phyloP scores from a whole-genome alignment of 805 yeast species.

The Hemisphaericaspora nanyangensis region DNA sequence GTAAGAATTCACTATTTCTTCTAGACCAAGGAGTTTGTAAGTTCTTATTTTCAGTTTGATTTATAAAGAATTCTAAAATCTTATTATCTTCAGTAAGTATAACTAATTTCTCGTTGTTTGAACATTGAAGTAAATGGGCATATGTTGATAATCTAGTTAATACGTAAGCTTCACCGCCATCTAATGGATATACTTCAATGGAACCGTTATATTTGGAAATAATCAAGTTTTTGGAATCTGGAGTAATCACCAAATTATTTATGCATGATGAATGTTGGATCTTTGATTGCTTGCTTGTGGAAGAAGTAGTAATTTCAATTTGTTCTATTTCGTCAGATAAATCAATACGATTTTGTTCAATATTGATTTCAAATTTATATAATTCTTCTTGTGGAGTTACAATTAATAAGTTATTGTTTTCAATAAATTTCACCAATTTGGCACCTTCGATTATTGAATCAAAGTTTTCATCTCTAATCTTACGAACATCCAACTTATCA shows the following conservation, averaged over 20 bases:
- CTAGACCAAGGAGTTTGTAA: slow-evolving; percentile 76
- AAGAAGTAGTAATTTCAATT: no score
- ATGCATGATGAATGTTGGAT: slow-evolving; percentile 43
- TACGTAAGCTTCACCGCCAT: slow-evolving; percentile 24
- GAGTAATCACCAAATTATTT: slow-evolving; percentile 48
- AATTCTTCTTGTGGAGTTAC: slow-evolving; percentile 63
- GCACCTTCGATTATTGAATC: slow-evolving; percentile 51
- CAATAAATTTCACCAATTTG: slow-evolving; percentile 46
- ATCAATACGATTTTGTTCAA: slow-evolving; percentile 28
- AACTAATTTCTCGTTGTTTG: slow-evolving; percentile 48
- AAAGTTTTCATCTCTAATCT: slow-evolving; percentile 44
- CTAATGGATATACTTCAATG: slow-evolving; percentile 47
- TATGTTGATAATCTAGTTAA: slow-evolving; percentile 57
- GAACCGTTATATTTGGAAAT: slow-evolving; percentile 64
- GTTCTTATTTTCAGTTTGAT: slow-evolving; percentile 14
- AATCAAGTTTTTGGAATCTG: slow-evolving; percentile 44
- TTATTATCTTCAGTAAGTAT: slow-evolving; percentile 73
- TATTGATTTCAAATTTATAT: slow-evolving; percentile 34
- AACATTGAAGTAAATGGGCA: slow-evolving; percentile 61
- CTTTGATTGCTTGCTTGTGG: slow-evolving; percentile 32
- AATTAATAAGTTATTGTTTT: slow-evolving; percentile 44
- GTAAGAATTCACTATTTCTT: slow-evolving; percentile 69
- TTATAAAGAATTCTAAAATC: slow-evolving; percentile 61
- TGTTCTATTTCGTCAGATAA: slow-evolving; percentile 44
- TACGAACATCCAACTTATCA: slow-evolving; percentile 46